Conservation (phyloP, 1,284 basidiomycete genomes). For the Farysia itapuensis region DNA sequence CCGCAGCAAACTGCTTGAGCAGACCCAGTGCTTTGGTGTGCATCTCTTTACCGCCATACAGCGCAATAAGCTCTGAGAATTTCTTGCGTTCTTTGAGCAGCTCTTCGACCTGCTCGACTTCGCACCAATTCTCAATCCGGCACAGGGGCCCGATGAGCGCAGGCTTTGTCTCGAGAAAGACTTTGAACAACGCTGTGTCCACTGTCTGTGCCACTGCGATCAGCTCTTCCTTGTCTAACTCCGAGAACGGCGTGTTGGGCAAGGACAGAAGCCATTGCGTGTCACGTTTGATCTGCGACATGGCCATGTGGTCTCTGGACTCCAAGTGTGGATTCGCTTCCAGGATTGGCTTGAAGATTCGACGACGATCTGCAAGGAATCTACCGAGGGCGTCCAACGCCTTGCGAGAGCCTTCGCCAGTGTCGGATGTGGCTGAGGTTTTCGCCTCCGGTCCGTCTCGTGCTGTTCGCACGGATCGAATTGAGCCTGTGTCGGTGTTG, state of each 20-base stretch:
- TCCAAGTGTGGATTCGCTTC: slow-evolving; percentile 26
- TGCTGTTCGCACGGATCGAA: slow-evolving; percentile 21
- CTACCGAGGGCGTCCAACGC: slow-evolving; percentile 53
- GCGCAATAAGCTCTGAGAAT: slow-evolving; percentile 82
- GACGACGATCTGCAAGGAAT: slow-evolving; percentile 56
- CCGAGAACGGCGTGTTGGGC: slow-evolving; percentile 35
- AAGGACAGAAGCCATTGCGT: slow-evolving; percentile 42
- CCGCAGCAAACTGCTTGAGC: slow-evolving; percentile 68
- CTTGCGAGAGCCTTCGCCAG: slow-evolving; percentile 10
- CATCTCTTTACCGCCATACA: slow-evolving; percentile 94
- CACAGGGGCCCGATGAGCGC: slow-evolving; percentile 83
- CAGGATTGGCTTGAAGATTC: slow-evolving; percentile 53
- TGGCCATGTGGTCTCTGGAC: slow-evolving; percentile 34
- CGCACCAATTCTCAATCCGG: slow-evolving; percentile 92
- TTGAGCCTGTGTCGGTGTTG: slow-evolving; percentile 16
- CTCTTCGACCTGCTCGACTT: slow-evolving; percentile 90
- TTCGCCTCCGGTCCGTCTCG: slow-evolving; percentile 30
- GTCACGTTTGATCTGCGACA: slow-evolving; percentile 44
- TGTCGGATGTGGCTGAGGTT: slow-evolving; percentile 1
- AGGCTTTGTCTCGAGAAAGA: slow-evolving; percentile 81
- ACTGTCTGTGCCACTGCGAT: slow-evolving; percentile 81
- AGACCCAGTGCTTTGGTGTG: slow-evolving; percentile 83
- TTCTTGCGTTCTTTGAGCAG: slow-evolving; percentile 81
- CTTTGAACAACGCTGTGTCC: slow-evolving; percentile 93
- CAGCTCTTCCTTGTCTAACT: slow-evolving; percentile 44